These are phyloP conservation scores for Leucogyrophana mollusca DNA, from an alignment of 768 basidiomycete species.

Conservation along the genomic window DNA sequence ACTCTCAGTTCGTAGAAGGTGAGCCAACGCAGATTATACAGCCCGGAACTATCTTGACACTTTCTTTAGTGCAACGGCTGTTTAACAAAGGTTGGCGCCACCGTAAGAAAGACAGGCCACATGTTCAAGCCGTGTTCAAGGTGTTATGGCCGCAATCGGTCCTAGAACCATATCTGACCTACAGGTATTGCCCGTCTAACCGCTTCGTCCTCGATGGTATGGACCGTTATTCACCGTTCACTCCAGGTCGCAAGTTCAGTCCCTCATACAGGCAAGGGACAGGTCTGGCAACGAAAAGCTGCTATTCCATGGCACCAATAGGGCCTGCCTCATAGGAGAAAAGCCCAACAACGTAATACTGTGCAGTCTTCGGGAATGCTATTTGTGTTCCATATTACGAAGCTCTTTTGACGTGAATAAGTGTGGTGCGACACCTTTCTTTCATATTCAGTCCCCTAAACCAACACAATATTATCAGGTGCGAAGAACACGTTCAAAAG, in stretches of 20 bases:
- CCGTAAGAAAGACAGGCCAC: conserved; percentile 48
- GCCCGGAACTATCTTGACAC: not conserved
- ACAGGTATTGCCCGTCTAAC: conserved; percentile 51
- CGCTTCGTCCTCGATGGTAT: conserved; percentile 23
- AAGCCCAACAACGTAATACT: conserved; percentile 42
- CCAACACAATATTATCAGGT: conserved; percentile 40
- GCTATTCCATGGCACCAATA: conserved; percentile 68
- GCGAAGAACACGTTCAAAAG: conserved; percentile 56
- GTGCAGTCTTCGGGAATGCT: conserved; percentile 50
- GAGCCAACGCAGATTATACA: conserved; percentile 11
- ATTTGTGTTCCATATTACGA: conserved; percentile 55
- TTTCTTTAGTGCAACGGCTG: conserved; percentile 42
- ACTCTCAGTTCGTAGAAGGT: conserved; percentile 42
- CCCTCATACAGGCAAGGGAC: conserved; percentile 20
- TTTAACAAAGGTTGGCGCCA: conserved; percentile 59
- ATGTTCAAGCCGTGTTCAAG: conserved; percentile 50
- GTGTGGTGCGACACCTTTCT: conserved; percentile 44
- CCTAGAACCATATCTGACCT: conserved; percentile 43
- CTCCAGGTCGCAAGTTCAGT: conserved; percentile 25
- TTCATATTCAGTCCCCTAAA: conserved; percentile 2
- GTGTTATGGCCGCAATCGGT: conserved; percentile 44
- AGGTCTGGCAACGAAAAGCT: conserved; percentile 51
- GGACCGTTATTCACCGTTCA: conserved; percentile 17
- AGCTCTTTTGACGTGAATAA: conserved; percentile 58
- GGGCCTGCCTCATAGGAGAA: conserved; percentile 58